Conservation (phyloP, 179 eudicot species). For the Beta macrorhiza region DNA sequence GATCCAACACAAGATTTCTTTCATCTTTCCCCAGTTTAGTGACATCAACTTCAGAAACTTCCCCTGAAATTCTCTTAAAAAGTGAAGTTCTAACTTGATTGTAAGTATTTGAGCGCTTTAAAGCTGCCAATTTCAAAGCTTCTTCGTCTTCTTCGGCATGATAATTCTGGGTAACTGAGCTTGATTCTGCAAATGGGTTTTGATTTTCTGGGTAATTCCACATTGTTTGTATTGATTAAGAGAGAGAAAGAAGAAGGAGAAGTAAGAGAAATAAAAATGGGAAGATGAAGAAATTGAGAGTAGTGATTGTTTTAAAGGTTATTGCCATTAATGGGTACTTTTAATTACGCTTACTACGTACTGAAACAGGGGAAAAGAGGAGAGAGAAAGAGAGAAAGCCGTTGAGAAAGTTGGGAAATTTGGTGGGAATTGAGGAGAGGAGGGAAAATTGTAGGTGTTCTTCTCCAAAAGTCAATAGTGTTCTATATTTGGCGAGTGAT, state of each 20-base stretch:
- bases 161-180: slow-evolving; percentile 6
- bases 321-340: neutral
- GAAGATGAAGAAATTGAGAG: neutral
- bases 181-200: slow-evolving; percentile 31
- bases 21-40: slow-evolving; percentile 53
- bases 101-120: slow-evolving; percentile 51
- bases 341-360: neutral
- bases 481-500: no score
- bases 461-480: neutral
- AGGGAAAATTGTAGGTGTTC: neutral
- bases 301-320: neutral
- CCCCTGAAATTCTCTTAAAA: slow-evolving; percentile 42
- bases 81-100: slow-evolving; percentile 56
- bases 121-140: slow-evolving; percentile 49
- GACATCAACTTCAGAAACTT: slow-evolving; percentile 53
- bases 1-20: slow-evolving; percentile 53
- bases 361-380: neutral
- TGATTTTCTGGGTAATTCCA: slow-evolving; percentile 37
- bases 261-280: neutral
- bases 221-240: slow-evolving; percentile 27
- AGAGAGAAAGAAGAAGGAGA: slow-evolving; percentile 6
- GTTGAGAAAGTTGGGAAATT: slow-evolving; percentile 33
- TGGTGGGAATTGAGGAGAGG: slow-evolving; percentile 30
- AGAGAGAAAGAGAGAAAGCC: neutral
- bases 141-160: slow-evolving; percentile 38